Percentiles rank a stretch among this genome's conserved stretches.
phyloP scores from a whole-genome alignment of 768 basidiomycete species.

The Pleurotus giganteus region DNA sequence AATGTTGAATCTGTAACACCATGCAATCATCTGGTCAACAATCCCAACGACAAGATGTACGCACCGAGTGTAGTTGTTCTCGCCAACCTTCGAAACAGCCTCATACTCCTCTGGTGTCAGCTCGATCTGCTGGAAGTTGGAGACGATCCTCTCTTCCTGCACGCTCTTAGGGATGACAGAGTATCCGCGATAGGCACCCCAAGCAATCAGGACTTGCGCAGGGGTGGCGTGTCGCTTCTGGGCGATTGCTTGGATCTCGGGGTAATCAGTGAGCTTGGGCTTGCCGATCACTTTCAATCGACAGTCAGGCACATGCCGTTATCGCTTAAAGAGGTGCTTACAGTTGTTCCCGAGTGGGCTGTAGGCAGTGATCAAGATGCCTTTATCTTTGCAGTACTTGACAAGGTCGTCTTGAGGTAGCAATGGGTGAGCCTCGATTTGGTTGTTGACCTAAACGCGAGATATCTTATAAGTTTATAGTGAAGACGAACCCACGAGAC shows the following conservation, averaged over 20 bases:
- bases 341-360: constrained; percentile 82
- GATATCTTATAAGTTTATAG: neutral
- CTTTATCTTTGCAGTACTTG: constrained; percentile 64
- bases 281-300: constrained; percentile 46
- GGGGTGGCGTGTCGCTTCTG: constrained; percentile 59
- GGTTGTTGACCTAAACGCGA: constrained; percentile 55
- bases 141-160: constrained; percentile 63
- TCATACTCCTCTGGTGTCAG: constrained; percentile 68
- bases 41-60: constrained; percentile 1
- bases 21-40: neutral
- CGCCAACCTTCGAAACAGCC: constrained; percentile 49
- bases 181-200: constrained; percentile 73
- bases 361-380: constrained; percentile 65
- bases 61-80: constrained; percentile 42
- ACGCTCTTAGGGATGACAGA: constrained; percentile 87
- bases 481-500: neutral
- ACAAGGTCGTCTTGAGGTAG: constrained; percentile 75
- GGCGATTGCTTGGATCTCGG: constrained; percentile 61
- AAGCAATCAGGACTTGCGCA: constrained; percentile 83
- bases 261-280: constrained; percentile 68
- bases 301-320: neutral
- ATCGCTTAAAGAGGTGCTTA: too few relatives aligned
- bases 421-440: constrained; percentile 82
- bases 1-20: constrained; percentile 53
- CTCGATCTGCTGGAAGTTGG: constrained; percentile 76